Evolutionary conservation across 805 yeast genomes (phyloP).

Genomic region (Metschnikowia drakensbergensis): DNA sequence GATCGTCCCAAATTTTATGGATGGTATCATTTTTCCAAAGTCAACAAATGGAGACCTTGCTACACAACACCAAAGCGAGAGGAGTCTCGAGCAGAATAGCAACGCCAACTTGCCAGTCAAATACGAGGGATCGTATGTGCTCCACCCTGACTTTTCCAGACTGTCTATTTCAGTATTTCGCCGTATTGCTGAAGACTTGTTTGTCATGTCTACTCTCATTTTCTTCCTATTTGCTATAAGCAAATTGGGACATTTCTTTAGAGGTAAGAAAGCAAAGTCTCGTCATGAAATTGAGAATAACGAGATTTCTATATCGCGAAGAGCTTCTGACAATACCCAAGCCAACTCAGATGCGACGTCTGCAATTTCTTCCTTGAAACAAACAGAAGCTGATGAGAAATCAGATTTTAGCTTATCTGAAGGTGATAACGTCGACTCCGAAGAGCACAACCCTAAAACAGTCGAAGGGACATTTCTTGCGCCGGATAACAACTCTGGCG

Average conservation of each 20-base stretch:
- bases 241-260: slow-evolving; percentile 10
- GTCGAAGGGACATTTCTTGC: neutral
- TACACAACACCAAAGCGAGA: slow-evolving; percentile 1
- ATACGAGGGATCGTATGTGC: neutral
- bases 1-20: slow-evolving; percentile 28
- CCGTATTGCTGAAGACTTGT: slow-evolving; percentile 47
- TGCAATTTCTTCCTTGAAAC: neutral
- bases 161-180: slow-evolving; percentile 17
- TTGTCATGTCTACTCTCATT: slow-evolving; percentile 40
- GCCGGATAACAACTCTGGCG: neutral
- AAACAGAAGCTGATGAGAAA: neutral
- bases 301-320: neutral
- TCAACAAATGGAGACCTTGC: slow-evolving; percentile 2
- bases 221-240: slow-evolving; percentile 35
- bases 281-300: neutral
- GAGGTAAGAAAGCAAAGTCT: neutral
- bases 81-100: neutral
- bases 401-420: neutral
- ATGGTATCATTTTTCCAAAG: slow-evolving; percentile 34
- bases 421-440: neutral
- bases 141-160: neutral
- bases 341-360: neutral
- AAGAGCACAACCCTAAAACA: neutral
- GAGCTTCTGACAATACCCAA: neutral
- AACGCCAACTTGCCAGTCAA: slow-evolving; percentile 1